Base-by-base conservation (phyloP, 768 basidiomycete genomes). In the Punctularia strigosozonata region DNA sequence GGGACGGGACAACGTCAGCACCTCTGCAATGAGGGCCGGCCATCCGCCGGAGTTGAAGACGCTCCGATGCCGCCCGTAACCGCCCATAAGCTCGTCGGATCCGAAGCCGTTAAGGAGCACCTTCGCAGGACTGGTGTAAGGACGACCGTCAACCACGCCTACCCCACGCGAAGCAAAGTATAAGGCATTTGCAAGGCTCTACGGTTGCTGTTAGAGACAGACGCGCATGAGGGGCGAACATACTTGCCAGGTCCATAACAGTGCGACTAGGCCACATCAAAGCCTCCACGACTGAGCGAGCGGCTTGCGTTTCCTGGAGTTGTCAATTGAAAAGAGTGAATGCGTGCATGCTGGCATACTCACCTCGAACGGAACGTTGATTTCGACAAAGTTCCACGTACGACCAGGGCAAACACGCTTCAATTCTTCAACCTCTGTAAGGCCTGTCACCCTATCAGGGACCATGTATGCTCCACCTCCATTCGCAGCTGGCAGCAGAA, bases 11-110 rank as follows among this genome's bases (percentile, higher is more conserved):
- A 14, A 20, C 3, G 7, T 22, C 57, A 42, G n/a, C 45, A 90
- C 91, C 71, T 95, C 91, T 23, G 80, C 68, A 37, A 92, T 69
- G 31, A 89, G 71, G 6, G 75, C 80, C 45, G 65, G 50, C 89
- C 89, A 94, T 8, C 84, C 76, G 15, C 68, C 71, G 5, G 56
- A 49, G 5, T 60, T 66, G 53, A 74, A 98, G 1, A 78, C 84
- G 7, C 76, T 73, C 6, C 88, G 73, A 61, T 97, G 91, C 41
- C 95, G 69, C 3, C 85, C 73, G 56, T 99, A 99, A 1, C 95
- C 95, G 3, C 91, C 95, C 4, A 99, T 66, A 28, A 97, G 67
- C 54, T 99, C 95, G 53, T 99, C 95, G 1, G 95, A 87, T 0
- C 95, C 95, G 5, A 99, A 64, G 1, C 95, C 95, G 45, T 78